Percentiles rank a stretch among this genome's conserved stretches.
These are phyloP conservation scores for Tetracentron sinense DNA, from an alignment of 164 flowering plant genomes.

Conservation along the genomic window DNA sequence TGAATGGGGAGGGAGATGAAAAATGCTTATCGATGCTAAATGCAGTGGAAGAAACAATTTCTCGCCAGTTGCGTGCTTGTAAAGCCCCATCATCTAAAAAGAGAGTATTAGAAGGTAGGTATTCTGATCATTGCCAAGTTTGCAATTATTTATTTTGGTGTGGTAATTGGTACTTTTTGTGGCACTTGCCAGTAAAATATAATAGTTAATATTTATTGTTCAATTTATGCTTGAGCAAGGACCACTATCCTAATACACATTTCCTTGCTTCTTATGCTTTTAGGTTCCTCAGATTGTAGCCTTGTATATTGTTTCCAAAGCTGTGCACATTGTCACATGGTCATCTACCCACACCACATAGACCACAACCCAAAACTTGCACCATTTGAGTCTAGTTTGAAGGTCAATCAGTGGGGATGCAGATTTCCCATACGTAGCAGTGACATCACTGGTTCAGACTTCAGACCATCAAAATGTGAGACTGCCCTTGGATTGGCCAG, in stretches of 20 bases:
- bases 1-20: conserved; percentile 80
- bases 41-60: conserved; percentile 91
- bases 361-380: not conserved
- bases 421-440: no score
- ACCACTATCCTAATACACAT: not conserved
- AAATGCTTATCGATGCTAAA: conserved; percentile 75
- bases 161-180: not conserved
- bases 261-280: not conserved
- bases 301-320: not conserved
- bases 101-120: conserved; percentile 62
- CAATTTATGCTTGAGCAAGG: not conserved
- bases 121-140: not conserved
- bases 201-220: not conserved
- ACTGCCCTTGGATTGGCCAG: no score
- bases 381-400: no score
- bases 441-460: no score
- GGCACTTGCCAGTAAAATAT: not conserved
- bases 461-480: no score
- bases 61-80: conserved; percentile 86
- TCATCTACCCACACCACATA: not conserved
- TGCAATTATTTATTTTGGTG: not conserved
- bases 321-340: not conserved
- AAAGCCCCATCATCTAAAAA: conserved; percentile 63
- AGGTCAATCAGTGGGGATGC: no score
- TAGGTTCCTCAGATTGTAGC: not conserved